phyloP scores from a whole-genome alignment of 495 filamentous ascomycete genomes.

The Talaromyces proteolyticus region DNA sequence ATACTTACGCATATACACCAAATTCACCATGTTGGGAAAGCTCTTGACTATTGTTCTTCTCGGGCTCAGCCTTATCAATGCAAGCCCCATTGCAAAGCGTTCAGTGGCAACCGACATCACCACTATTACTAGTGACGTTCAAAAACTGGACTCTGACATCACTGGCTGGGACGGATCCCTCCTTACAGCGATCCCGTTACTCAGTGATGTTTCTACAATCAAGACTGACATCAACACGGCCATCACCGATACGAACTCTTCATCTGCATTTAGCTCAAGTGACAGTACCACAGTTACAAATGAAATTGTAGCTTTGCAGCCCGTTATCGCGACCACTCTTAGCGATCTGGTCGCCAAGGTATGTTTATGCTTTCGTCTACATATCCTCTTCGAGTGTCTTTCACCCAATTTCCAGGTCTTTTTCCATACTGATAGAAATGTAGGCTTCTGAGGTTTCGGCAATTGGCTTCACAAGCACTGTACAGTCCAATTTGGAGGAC shows the following conservation, averaged over 20 bases:
- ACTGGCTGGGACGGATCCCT: slow-evolving; percentile 1
- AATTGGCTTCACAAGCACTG: slow-evolving; percentile 1
- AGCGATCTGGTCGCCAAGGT: background rate
- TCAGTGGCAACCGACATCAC: background rate
- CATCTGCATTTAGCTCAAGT: background rate
- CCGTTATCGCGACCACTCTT: background rate
- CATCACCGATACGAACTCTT: slow-evolving; percentile 1
- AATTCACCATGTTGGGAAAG: background rate
- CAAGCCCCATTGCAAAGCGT: slow-evolving; percentile 2
- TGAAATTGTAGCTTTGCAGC: background rate
- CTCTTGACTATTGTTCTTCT: background rate
- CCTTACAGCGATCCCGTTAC: background rate
- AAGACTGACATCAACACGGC: slow-evolving; percentile 6
- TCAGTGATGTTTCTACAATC: background rate
- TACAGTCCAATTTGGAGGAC: background rate
- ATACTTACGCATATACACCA: background rate
- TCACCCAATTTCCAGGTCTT: background rate
- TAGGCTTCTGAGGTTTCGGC: background rate
- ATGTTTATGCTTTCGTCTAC: background rate
- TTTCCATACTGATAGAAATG: background rate
- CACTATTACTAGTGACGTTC: background rate
- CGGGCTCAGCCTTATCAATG: background rate
- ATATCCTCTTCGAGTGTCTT: background rate
- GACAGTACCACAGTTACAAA: background rate
- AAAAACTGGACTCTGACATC: background rate